Evolutionary conservation across 2,329 filamentous ascomycete genomes (phyloP).

Genomic region (Sporothrix protearum): DNA sequence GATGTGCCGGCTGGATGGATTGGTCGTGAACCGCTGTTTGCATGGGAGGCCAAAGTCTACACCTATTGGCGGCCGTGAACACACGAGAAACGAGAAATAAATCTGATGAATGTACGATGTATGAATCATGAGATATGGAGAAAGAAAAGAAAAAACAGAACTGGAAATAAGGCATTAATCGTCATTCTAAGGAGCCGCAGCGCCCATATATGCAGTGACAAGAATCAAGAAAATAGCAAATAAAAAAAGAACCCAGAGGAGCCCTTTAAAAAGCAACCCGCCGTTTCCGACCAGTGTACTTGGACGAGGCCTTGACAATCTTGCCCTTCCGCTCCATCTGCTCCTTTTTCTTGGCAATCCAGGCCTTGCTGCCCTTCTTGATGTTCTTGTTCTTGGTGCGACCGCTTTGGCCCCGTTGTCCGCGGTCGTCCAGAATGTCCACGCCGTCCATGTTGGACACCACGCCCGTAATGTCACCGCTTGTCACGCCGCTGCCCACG

Average conservation of each 20-base stretch:
- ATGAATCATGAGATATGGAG: too few relatives aligned
- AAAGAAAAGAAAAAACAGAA: background rate
- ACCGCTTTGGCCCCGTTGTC: conserved; percentile 48
- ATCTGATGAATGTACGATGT: background rate
- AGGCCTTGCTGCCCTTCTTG: conserved; percentile 79
- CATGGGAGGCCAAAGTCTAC: conserved; percentile 32
- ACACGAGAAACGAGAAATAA: too few relatives aligned
- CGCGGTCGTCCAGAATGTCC: conserved; percentile 69
- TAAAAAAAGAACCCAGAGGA: background rate
- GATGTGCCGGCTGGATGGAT: conserved; percentile 31
- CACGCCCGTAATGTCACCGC: conserved; percentile 84
- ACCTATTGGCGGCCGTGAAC: conserved; percentile 26
- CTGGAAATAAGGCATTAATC: conserved; percentile 16
- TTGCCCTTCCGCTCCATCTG: conserved; percentile 95
- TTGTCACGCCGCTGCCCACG: conserved; percentile 61
- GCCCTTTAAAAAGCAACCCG: conserved; percentile 63
- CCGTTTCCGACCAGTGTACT: conserved; percentile 90
- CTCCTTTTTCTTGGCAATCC: conserved; percentile 83
- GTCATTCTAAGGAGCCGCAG: background rate
- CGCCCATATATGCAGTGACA: background rate
- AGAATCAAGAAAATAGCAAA: background rate
- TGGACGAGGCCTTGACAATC: conserved; percentile 85
- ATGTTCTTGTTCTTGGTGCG: conserved; percentile 45
- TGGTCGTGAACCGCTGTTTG: conserved; percentile 29
- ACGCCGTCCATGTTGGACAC: conserved; percentile 87